Evolutionary conservation across 495 filamentous ascomycete species (phyloP).

Genomic region (Niebla homalea): DNA sequence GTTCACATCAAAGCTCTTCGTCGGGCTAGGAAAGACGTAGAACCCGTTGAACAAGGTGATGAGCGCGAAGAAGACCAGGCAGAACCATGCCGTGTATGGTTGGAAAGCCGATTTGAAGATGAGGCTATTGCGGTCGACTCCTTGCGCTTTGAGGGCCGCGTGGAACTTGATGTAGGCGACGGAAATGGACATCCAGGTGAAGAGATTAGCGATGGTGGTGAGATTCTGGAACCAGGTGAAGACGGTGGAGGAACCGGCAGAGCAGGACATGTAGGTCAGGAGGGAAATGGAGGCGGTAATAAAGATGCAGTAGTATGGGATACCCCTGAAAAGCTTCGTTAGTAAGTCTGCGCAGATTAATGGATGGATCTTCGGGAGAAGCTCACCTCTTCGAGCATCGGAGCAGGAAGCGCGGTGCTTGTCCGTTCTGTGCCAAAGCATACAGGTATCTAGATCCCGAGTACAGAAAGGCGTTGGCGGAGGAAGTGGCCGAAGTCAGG

Average conservation of each 20-base stretch:
- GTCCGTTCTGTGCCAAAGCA: constrained; percentile 49
- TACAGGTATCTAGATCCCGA: constrained; percentile 69
- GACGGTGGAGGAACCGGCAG: constrained; percentile 31
- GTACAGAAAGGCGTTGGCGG: constrained; percentile 70
- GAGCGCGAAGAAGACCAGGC: constrained; percentile 41
- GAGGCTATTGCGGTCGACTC: constrained; percentile 26
- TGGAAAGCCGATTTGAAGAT: constrained; percentile 47
- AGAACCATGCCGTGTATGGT: constrained; percentile 48
- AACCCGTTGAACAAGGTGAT: constrained; percentile 32
- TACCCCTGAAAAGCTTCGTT: constrained; percentile 20
- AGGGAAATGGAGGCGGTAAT: constrained; percentile 39
- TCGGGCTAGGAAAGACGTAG: constrained; percentile 17
- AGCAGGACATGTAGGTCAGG: constrained; percentile 39
- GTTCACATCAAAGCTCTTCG: constrained; percentile 29
- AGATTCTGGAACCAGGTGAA: constrained; percentile 53
- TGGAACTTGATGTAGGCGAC: constrained; percentile 43
- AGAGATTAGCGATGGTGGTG: constrained; percentile 42
- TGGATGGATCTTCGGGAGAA: neutral
- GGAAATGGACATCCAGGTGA: constrained; percentile 48
- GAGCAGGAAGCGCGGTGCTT: constrained; percentile 47
- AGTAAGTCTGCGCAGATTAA: neutral
- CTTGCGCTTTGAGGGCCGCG: constrained; percentile 21
- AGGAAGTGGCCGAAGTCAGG: constrained; percentile 51
- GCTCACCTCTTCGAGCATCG: constrained; percentile 31
- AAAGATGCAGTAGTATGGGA: constrained; percentile 38